These are phyloP conservation scores for Lasiodiplodia sp. DNA, from an alignment of 2,329 filamentous ascomycete species.

Conservation along the genomic window DNA sequence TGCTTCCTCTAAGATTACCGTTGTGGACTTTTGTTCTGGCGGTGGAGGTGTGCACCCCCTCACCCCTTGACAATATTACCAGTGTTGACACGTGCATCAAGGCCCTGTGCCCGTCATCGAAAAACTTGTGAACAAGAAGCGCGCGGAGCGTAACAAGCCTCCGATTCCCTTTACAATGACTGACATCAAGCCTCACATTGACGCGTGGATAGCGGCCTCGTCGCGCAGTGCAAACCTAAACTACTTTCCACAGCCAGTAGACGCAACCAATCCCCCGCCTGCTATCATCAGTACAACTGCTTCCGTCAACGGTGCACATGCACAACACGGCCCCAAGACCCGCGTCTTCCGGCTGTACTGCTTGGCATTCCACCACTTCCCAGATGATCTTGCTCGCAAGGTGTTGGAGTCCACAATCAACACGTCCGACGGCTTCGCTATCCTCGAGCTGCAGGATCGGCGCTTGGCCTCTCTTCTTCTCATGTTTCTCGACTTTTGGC, in stretches of 20 bases:
- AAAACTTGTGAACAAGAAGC: slow-evolving; percentile 39
- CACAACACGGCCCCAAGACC: background rate
- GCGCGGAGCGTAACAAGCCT: slow-evolving; percentile 31
- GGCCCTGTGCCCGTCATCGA: slow-evolving; percentile 47
- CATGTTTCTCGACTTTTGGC: slow-evolving; percentile 47
- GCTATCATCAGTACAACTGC: slow-evolving; percentile 37
- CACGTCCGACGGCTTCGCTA: slow-evolving; percentile 71
- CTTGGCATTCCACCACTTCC: slow-evolving; percentile 79
- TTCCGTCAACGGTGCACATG: background rate
- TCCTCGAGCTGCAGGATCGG: slow-evolving; percentile 78
- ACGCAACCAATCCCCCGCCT: slow-evolving; percentile 67
- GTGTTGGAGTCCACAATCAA: slow-evolving; percentile 71
- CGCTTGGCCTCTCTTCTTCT: slow-evolving; percentile 39
- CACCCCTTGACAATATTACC: background rate
- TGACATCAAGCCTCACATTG: slow-evolving; percentile 49
- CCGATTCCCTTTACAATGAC: slow-evolving; percentile 49
- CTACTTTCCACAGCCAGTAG: slow-evolving; percentile 67
- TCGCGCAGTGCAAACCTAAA: slow-evolving; percentile 61
- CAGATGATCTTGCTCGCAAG: slow-evolving; percentile 65
- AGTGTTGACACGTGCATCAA: slow-evolving; percentile 32
- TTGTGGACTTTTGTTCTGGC: slow-evolving; percentile 80
- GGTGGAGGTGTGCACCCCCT: slow-evolving; percentile 62
- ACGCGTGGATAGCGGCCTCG: slow-evolving; percentile 44
- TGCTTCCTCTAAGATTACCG: slow-evolving; percentile 56
- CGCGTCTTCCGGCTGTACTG: slow-evolving; percentile 73